Evolutionary conservation across 2,329 filamentous ascomycete species (phyloP).

Genomic region (Nemania abortiva): DNA sequence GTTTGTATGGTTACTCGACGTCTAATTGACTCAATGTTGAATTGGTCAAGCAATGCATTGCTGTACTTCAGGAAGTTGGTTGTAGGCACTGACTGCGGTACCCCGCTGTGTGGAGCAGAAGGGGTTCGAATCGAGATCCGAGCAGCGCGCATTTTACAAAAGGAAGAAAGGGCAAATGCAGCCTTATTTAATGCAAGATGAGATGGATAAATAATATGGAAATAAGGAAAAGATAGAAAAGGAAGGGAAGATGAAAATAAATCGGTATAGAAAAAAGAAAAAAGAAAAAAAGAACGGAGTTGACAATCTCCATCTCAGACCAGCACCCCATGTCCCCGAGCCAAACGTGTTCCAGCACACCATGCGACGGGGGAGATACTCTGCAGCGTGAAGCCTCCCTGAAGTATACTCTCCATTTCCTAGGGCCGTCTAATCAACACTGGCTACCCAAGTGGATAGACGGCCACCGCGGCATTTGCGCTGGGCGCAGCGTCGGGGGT

Average conservation of each 20-base stretch:
- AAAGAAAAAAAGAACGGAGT: conserved; percentile 58
- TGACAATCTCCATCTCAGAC: conserved; percentile 66
- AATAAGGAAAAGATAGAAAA: neutral
- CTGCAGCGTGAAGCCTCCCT: conserved; percentile 81
- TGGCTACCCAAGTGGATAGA: conserved; percentile 76
- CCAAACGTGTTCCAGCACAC: conserved; percentile 76
- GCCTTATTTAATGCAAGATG: neutral
- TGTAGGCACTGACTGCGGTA: neutral
- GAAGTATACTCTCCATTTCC: conserved; percentile 77
- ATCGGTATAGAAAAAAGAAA: conserved; percentile 40
- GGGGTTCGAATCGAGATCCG: conserved; percentile 29
- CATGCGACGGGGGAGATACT: conserved; percentile 78
- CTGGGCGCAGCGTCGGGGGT: conserved; percentile 70
- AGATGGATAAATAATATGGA: neutral
- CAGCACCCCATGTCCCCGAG: conserved; percentile 69
- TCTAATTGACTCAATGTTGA: neutral
- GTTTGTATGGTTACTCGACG: too few species aligned
- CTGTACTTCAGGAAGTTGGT: neutral
- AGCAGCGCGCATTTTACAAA: neutral
- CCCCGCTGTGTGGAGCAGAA: conserved; percentile 1
- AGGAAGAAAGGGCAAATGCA: neutral
- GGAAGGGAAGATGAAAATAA: neutral
- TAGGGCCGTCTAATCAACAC: conserved; percentile 73
- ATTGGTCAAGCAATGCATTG: neutral
- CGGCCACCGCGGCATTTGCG: conserved; percentile 74